These are phyloP conservation scores for Amaranthus tricolor DNA, from an alignment of 179 eudicot species.

Conservation along the genomic window DNA sequence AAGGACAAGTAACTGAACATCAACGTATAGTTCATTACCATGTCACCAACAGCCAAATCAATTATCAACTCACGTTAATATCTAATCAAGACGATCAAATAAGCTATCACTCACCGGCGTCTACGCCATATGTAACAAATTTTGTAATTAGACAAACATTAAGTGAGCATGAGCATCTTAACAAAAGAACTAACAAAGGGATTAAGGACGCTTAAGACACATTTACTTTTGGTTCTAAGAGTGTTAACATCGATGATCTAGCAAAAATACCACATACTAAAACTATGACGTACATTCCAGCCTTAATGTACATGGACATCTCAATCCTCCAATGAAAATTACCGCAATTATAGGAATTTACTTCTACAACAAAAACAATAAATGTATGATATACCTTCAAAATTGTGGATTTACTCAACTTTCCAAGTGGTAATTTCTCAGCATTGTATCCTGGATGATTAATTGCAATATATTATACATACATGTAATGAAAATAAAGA, in stretches of 20 bases:
- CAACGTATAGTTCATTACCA: neutral
- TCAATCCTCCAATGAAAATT: neutral
- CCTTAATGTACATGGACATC: neutral
- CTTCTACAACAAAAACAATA: neutral
- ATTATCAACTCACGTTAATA: constrained; percentile 3
- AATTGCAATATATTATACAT: neutral
- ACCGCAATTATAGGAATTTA: no score
- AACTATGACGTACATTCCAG: neutral
- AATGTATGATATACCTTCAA: constrained; percentile 51
- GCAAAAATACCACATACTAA: neutral
- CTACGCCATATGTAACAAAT: neutral
- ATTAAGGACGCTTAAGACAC: neutral
- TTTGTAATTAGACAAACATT: neutral
- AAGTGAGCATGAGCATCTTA: constrained; percentile 1
- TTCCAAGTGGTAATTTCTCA: constrained; percentile 93
- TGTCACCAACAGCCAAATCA: neutral
- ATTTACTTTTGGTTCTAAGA: neutral
- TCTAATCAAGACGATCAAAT: neutral
- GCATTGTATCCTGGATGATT: constrained; percentile 83
- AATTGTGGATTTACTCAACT: constrained; percentile 89
- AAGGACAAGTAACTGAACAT: constrained; percentile 9
- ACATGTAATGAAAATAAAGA: constrained; percentile 4
- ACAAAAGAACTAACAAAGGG: neutral
- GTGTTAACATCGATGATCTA: neutral
- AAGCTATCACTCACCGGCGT: neutral